Percentiles rank a stretch among this genome's conserved stretches.
These are phyloP conservation scores for Bothriochloa decipiens DNA, from an alignment of 176 grass and related monocot genomes.

Conservation along the genomic window DNA sequence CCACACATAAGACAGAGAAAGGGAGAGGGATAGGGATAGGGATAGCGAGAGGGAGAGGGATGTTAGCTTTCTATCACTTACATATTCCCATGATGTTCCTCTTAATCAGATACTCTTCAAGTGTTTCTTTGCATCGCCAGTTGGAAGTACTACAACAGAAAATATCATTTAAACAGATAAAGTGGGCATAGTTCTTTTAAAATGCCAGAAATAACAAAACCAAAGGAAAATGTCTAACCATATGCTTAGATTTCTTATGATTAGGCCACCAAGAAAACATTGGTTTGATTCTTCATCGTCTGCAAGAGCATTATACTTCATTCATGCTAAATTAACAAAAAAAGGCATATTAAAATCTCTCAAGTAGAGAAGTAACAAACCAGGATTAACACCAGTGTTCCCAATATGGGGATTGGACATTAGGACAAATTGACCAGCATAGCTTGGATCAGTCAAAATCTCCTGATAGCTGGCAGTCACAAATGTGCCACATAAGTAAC, in stretches of 20 bases:
- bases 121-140: constrained; percentile 82
- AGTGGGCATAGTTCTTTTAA: neutral
- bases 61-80: constrained; percentile 48
- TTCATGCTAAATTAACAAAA: neutral
- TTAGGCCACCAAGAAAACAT: constrained; percentile 87
- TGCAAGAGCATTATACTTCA: constrained; percentile 37
- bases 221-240: constrained; percentile 50
- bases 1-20: neutral
- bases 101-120: constrained; percentile 83
- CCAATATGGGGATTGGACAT: constrained; percentile 99
- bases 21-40: neutral
- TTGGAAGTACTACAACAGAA: constrained; percentile 76
- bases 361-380: constrained; percentile 38
- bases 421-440: constrained; percentile 94
- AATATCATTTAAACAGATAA: constrained; percentile 25
- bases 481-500: neutral
- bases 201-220: constrained; percentile 9
- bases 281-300: constrained; percentile 87
- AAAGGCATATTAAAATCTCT: neutral
- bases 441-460: constrained; percentile 96
- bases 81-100: constrained; percentile 98
- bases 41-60: neutral
- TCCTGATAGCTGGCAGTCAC: constrained; percentile 78
- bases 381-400: constrained; percentile 92
- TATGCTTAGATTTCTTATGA: constrained; percentile 87